A percentile compares a stretch with the other conserved stretches of the same genome.
These are phyloP conservation scores for Aspergillus avenaceus DNA, from an alignment of 495 filamentous ascomycete genomes.

Conservation along the genomic window DNA sequence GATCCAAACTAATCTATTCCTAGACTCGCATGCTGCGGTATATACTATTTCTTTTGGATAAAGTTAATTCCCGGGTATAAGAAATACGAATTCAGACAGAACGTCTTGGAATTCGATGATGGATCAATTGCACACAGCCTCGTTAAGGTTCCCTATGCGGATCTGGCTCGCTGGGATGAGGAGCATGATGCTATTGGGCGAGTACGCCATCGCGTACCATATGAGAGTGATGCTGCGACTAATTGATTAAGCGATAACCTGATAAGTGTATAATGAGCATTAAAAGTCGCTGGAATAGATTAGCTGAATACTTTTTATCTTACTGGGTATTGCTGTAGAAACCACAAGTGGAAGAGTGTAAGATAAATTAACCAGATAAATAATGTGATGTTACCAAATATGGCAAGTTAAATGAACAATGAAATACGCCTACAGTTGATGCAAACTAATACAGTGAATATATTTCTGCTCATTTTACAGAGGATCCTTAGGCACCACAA, in stretches of 20 bases:
- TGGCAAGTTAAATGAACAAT: no score
- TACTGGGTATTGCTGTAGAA: no score
- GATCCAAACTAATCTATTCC: no score
- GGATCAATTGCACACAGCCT: background rate
- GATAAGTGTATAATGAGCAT: background rate
- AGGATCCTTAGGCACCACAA: background rate
- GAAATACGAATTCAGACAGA: background rate
- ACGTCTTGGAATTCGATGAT: background rate
- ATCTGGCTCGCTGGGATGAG: background rate
- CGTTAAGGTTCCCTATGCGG: background rate
- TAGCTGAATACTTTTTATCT: no score
- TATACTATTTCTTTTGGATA: constrained; percentile 1
- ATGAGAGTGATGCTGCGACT: background rate
- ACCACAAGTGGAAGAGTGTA: no score
- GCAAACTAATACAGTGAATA: no score
- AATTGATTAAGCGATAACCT: background rate
- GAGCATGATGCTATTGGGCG: background rate
- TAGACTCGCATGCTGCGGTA: background rate
- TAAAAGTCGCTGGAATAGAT: no score
- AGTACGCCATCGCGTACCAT: background rate
- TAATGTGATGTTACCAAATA: no score
- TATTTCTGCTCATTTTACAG: background rate
- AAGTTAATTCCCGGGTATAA: background rate
- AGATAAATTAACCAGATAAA: no score
- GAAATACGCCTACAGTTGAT: no score